Base-by-base conservation (phyloP, 2,329 filamentous ascomycete genomes). In the Emergomyces africanus region DNA sequence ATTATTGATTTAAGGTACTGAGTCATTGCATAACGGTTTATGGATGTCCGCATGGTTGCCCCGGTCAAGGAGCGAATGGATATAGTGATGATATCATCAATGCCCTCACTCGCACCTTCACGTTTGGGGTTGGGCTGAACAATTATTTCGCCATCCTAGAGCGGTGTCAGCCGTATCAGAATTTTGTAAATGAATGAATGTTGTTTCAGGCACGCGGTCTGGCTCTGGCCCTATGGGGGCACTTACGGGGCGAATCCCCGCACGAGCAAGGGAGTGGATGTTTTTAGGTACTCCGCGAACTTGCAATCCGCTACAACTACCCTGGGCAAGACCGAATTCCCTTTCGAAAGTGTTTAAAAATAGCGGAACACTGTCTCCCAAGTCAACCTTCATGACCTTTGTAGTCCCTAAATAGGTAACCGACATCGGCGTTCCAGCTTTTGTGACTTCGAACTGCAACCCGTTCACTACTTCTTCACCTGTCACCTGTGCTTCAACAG, bases 401-500 rank as follows among this genome's bases (percentile, higher is more conserved):
- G 50, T 53, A 23, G 8, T 23, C 33, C 12, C 50, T 39, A 35
- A 37, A 53, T 37, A 53, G 10, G 33, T 53, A 5, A 53, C 50
- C 5, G 50, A 53, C 18, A 53, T 12, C 2, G 50, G 33, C n/a
- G 20, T 23, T 37, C 30, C 50, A 4, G 58, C 30, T 1, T 71
- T 74, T 0, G 70, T 75, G 23, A 80, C 69, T 59, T 79, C 77
- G 44, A 80, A 67, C 59, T 77, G 77, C 2, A 80, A 60, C 3
- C 76, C 76, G 18, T 73, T 72, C 5, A 71, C 61, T 2, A 62
- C 61, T 25, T 79, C 77, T 46, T 70, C 58, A 3, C 75, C 75
- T 0, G 74, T 78, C 5, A 78, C 62, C 62, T 80, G 78, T 1
- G 70, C 69, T 63, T 80, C 78, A 8, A 79, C 70, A 0, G 73